These are phyloP conservation scores for Penicillium sclerotigenum DNA, from an alignment of 2,329 filamentous ascomycete genomes.

Conservation along the genomic window DNA sequence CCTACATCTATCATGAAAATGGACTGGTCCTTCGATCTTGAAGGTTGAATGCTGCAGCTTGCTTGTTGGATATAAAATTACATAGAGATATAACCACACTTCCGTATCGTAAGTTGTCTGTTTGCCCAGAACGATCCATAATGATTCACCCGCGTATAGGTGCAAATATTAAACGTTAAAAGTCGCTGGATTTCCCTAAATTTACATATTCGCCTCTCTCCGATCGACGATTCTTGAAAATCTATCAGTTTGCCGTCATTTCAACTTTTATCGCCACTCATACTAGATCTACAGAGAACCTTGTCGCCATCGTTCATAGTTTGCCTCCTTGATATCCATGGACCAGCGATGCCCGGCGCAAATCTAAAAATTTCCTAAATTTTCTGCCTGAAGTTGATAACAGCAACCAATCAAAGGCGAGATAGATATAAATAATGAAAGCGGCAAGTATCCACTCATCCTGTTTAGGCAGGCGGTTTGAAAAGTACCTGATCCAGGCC, in stretches of 20 bases:
- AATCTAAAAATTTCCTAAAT: not conserved
- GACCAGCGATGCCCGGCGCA: not conserved
- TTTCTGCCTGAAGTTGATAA: not conserved
- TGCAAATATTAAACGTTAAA: not conserved
- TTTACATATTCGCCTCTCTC: not conserved
- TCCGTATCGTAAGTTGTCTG: not conserved
- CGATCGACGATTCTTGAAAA: not conserved
- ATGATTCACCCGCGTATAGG: not conserved
- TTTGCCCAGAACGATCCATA: not conserved
- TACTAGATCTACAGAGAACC: not conserved
- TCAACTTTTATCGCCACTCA: not conserved
- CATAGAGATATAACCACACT: not conserved
- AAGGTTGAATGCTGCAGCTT: not conserved
- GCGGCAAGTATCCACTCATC: not conserved
- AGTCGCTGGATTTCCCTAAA: too few relatives aligned
- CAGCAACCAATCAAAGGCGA: not conserved
- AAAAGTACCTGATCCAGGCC: not conserved
- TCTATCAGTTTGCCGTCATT: not conserved
- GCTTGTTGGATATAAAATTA: not conserved
- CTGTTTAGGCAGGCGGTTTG: slow-evolving; percentile 1
- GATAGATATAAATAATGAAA: not conserved
- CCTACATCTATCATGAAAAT: not conserved
- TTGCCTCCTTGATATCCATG: slow-evolving; percentile 5
- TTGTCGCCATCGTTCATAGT: not conserved
- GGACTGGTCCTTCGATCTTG: not conserved